These are phyloP conservation scores for Solanum pimpinellifolium DNA, from an alignment of 257 asterid species.

Conservation along the genomic window DNA sequence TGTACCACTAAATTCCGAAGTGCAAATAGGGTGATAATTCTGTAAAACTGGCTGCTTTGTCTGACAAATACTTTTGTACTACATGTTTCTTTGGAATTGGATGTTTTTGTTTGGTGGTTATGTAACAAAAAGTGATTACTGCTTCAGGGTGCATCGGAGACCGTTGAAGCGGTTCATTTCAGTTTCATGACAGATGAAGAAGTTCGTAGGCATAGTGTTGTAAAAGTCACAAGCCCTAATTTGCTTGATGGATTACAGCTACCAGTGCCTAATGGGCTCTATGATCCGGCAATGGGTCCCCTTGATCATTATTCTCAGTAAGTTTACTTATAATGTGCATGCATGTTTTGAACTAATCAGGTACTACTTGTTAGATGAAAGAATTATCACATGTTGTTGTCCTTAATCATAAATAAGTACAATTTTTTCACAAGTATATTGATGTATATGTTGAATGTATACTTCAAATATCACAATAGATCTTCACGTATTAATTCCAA, in stretches of 20 bases:
- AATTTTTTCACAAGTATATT: neutral
- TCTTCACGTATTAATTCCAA: neutral
- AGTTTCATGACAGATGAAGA: constrained; percentile 66
- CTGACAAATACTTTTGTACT: neutral
- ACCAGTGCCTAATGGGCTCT: constrained; percentile 62
- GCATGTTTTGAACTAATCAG: neutral
- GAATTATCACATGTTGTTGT: neutral
- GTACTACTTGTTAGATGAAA: neutral
- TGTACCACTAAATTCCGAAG: neutral
- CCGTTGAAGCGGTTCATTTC: constrained; percentile 50
- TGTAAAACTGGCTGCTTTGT: neutral
- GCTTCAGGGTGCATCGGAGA: constrained; percentile 38
- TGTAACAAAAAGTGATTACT: neutral
- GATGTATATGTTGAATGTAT: neutral
- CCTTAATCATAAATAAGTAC: neutral
- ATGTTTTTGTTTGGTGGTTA: neutral
- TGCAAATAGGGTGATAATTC: neutral
- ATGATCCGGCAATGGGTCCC: constrained; percentile 81
- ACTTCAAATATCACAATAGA: neutral
- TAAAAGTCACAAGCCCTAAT: constrained; percentile 44
- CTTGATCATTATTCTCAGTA: constrained; percentile 34
- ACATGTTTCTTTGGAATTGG: neutral
- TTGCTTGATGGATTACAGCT: constrained; percentile 37
- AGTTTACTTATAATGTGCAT: constrained; percentile 6
- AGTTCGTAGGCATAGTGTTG: constrained; percentile 52